Evolutionary conservation across 164 flowering plant species (phyloP).

Genomic region (Kalanchoe fedtschenkoi): DNA sequence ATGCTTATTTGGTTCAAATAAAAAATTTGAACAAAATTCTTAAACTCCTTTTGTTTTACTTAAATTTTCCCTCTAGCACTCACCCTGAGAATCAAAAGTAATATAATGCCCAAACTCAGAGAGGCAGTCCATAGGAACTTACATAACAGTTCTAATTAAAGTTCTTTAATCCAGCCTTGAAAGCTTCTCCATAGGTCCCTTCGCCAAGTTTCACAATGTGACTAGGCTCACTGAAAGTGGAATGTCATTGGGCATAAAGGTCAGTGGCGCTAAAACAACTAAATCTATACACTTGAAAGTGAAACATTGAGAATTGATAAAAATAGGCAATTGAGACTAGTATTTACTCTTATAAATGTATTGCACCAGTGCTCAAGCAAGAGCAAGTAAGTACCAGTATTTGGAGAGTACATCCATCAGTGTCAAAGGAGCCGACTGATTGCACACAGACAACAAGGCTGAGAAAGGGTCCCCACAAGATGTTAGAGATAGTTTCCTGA

Average conservation of each 20-base stretch:
- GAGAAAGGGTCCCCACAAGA: slow-evolving; percentile 40
- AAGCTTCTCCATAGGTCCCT: slow-evolving; percentile 99
- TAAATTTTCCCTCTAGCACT: too few relatives aligned
- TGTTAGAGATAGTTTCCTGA: slow-evolving; percentile 55
- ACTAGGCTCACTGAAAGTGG: slow-evolving; percentile 37
- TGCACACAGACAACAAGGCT: slow-evolving; percentile 56
- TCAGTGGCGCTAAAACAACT: background rate
- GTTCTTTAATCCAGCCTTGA: slow-evolving; percentile 76
- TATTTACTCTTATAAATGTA: background rate
- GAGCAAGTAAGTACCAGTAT: slow-evolving; percentile 44
- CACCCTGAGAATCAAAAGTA: too few relatives aligned
- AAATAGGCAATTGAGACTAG: background rate
- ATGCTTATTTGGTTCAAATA: too few relatives aligned
- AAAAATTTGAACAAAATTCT: too few relatives aligned
- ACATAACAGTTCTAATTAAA: too few relatives aligned
- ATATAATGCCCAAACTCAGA: too few relatives aligned
- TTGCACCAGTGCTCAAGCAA: background rate
- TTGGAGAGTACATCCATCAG: slow-evolving; percentile 54
- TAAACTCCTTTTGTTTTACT: too few relatives aligned
- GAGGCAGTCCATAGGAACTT: too few relatives aligned
- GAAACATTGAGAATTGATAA: background rate
- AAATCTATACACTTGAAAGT: background rate
- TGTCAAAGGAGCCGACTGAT: slow-evolving; percentile 54
- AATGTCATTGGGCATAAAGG: background rate
- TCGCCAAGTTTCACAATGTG: slow-evolving; percentile 75